These are phyloP conservation scores for Phytophthora tentaculata DNA, from an alignment of 352 stramenopile genomes.

Conservation along the genomic window DNA sequence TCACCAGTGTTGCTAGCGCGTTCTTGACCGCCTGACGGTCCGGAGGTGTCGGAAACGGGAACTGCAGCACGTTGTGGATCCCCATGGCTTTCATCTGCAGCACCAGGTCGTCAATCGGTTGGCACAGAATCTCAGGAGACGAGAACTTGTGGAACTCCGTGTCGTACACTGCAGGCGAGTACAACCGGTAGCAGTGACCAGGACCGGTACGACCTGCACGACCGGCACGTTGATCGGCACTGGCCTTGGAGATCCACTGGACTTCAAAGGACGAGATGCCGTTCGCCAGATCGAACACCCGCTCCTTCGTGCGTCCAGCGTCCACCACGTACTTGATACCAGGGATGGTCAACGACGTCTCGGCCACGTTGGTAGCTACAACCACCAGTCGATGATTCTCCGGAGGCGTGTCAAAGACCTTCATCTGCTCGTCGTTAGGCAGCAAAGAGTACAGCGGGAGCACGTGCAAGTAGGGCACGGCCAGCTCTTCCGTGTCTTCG, in stretches of 20 bases:
- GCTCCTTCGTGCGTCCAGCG: constrained; percentile 95
- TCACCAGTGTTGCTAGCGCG: constrained; percentile 86
- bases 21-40: constrained; percentile 87
- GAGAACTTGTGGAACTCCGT: constrained; percentile 94
- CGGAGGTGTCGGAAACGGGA: constrained; percentile 97
- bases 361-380: constrained; percentile 98
- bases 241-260: constrained; percentile 89
- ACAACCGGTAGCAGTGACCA: constrained; percentile 98
- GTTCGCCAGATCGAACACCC: constrained; percentile 93
- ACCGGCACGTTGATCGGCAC: constrained; percentile 91
- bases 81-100: constrained; percentile 98
- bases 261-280: constrained; percentile 96
- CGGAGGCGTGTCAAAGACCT: constrained; percentile 86
- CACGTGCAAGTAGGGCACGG: constrained; percentile 87
- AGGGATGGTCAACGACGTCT: constrained; percentile 97
- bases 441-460: constrained; percentile 98
- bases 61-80: constrained; percentile 94
- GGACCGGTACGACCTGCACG: constrained; percentile 95
- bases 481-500: constrained; percentile 73
- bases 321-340: constrained; percentile 98
- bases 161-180: constrained; percentile 96
- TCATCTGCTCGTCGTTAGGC: constrained; percentile 95
- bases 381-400: constrained; percentile 94
- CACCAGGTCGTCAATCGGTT: constrained; percentile 96
- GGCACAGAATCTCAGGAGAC: constrained; percentile 89